Conservation (phyloP, 169 alveolate species). For the Plasmodium gonderi region DNA sequence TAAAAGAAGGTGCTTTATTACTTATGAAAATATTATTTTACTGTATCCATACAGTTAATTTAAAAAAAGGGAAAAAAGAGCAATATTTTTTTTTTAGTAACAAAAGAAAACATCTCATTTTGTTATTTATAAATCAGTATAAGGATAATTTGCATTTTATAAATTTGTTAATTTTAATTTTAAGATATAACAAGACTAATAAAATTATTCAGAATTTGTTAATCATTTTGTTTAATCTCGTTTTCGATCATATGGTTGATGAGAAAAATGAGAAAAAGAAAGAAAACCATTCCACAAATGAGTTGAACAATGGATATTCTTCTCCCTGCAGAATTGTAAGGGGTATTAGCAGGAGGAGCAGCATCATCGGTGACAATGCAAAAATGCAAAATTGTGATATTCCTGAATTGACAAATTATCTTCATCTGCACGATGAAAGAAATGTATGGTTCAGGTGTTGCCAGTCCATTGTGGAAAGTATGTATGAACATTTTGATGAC, state of each 20-base stretch:
- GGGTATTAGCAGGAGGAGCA: background rate
- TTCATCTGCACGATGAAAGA: slow-evolving; percentile 11
- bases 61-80: slow-evolving; percentile 57
- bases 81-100: slow-evolving; percentile 42
- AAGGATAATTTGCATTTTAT: slow-evolving; percentile 54
- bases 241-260: slow-evolving; percentile 32
- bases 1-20: slow-evolving; percentile 64
- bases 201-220: slow-evolving; percentile 37
- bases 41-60: slow-evolving; percentile 37
- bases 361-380: background rate
- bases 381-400: background rate
- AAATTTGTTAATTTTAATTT: slow-evolving; percentile 30
- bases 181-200: slow-evolving; percentile 55
- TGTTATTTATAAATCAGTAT: slow-evolving; percentile 58
- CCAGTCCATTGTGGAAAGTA: slow-evolving; percentile 66
- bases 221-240: slow-evolving; percentile 35
- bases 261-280: background rate
- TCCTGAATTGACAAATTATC: background rate
- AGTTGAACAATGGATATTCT: background rate
- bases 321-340: background rate
- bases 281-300: background rate
- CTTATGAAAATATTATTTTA: slow-evolving; percentile 55
- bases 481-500: slow-evolving; percentile 63
- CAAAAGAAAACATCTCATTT: slow-evolving; percentile 41
- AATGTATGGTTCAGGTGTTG: slow-evolving; percentile 55